phyloP scores from a whole-genome alignment of 2,329 filamentous ascomycete genomes.

The Torrubiella hemipterigena region DNA sequence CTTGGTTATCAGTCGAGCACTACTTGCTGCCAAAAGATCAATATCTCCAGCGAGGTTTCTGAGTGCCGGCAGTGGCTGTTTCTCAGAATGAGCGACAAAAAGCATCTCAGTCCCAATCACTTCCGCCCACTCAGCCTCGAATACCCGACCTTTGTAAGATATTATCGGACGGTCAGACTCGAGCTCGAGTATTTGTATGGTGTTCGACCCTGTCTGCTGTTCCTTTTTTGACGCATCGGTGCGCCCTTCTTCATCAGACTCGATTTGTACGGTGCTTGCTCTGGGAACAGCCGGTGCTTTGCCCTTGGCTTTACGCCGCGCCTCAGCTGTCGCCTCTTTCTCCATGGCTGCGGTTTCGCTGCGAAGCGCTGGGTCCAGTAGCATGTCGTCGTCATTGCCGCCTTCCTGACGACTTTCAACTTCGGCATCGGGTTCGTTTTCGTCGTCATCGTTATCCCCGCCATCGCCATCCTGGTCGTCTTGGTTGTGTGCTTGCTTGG shows the following conservation, averaged over 20 bases:
- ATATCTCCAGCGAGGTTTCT: conserved; percentile 45
- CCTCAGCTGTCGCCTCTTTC: conserved; percentile 13
- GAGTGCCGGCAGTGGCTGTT: conserved; percentile 28
- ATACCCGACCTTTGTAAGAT: conserved; percentile 67
- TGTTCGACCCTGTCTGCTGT: conserved; percentile 11
- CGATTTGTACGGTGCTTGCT: no score
- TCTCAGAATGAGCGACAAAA: conserved; percentile 51
- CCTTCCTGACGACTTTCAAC: no score
- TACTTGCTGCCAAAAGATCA: conserved; percentile 61
- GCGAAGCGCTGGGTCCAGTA: conserved; percentile 14
- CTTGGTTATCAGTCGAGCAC: conserved; percentile 56
- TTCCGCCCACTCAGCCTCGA: conserved; percentile 69
- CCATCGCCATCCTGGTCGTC: no score
- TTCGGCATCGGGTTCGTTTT: no score
- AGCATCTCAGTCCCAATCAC: conserved; percentile 78
- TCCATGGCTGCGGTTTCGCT: conserved; percentile 16
- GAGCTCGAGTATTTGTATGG: conserved; percentile 73
- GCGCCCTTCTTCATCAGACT: conserved; percentile 2
- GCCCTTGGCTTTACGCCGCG: conserved; percentile 12
- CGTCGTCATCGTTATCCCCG: no score
- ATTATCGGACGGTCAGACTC: conserved; percentile 67
- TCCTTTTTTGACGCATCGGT: conserved; percentile 4
- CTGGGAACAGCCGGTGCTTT: conserved; percentile 7
- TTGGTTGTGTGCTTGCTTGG: conserved; percentile 9
- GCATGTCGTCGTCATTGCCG: conserved; percentile 17